A percentile compares a stretch with the other conserved stretches of the same genome.
These are phyloP conservation scores for Melastoma malabathricum DNA, from an alignment of 345 rosid genomes.

Conservation along the genomic window DNA sequence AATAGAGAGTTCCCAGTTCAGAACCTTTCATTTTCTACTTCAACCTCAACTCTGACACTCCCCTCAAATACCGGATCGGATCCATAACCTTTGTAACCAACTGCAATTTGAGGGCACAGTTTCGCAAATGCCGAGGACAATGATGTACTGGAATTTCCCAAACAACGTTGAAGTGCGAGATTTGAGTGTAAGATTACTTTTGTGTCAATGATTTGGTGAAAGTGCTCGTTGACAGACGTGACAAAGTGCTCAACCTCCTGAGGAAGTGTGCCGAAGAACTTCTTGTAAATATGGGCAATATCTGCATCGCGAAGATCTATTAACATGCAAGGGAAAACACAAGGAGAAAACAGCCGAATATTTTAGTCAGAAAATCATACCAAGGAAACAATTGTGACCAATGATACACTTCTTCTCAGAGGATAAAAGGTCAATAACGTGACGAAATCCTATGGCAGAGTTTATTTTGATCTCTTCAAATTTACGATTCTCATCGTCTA, in stretches of 20 bases:
- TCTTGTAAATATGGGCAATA: slow-evolving; percentile 75
- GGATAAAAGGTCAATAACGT: slow-evolving; percentile 78
- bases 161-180: slow-evolving; percentile 27
- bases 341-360: slow-evolving; percentile 4
- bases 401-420: slow-evolving; percentile 72
- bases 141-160: slow-evolving; percentile 64
- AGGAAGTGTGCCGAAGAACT: slow-evolving; percentile 79
- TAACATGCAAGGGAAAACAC: no score
- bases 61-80: slow-evolving; percentile 17
- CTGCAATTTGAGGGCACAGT: slow-evolving; percentile 61
- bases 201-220: slow-evolving; percentile 73
- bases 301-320: slow-evolving; percentile 28
- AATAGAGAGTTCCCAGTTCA: slow-evolving; percentile 10
- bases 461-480: slow-evolving; percentile 42
- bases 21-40: slow-evolving; percentile 71
- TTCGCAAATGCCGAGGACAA: slow-evolving; percentile 56
- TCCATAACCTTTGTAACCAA: slow-evolving; percentile 16
- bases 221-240: slow-evolving; percentile 37
- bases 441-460: slow-evolving; percentile 73
- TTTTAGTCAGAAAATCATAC: slow-evolving; percentile 24
- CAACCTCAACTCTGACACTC: slow-evolving; percentile 57
- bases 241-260: slow-evolving; percentile 58
- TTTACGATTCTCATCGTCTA: slow-evolving; percentile 39
- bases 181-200: slow-evolving; percentile 66
- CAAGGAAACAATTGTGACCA: slow-evolving; percentile 90